A percentile compares a stretch with the other conserved stretches of the same genome.
phyloP scores from a whole-genome alignment of 352 stramenopile genomes.

The Halophytophthora polymorphica region DNA sequence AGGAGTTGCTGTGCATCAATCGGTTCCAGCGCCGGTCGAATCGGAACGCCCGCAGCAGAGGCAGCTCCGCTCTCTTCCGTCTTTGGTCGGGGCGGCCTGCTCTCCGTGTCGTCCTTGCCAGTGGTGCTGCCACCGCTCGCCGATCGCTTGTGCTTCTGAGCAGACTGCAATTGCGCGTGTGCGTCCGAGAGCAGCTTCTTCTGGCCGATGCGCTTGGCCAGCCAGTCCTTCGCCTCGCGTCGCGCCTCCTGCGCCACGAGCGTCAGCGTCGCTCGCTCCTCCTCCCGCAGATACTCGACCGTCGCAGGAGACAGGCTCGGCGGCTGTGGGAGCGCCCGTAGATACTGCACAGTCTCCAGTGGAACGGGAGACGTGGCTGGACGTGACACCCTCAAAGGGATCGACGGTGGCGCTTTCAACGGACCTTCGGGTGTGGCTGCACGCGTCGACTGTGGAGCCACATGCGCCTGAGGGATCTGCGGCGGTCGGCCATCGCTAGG shows the following conservation, averaged over 20 bases:
- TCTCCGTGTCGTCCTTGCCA: conserved; percentile 18
- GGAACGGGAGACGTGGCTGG: conserved; percentile 9
- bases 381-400: conserved; percentile 14
- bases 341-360: conserved; percentile 26
- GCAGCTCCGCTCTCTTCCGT: background rate
- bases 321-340: conserved; percentile 24
- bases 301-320: conserved; percentile 26
- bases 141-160: conserved; percentile 40
- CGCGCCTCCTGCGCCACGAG: conserved; percentile 68
- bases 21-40: conserved; percentile 2
- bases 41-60: background rate
- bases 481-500: conserved; percentile 2
- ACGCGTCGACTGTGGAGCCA: conserved; percentile 3
- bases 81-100: conserved; percentile 5
- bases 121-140: conserved; percentile 39
- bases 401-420: conserved; percentile 3
- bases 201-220: conserved; percentile 69
- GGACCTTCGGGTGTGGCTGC: conserved; percentile 2
- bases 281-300: conserved; percentile 43
- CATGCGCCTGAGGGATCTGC: conserved; percentile 1
- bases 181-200: conserved; percentile 76
- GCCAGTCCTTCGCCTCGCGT: conserved; percentile 61
- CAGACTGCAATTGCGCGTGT: conserved; percentile 46
- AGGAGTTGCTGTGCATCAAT: conserved; percentile 38
- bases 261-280: conserved; percentile 64